Base-by-base conservation (phyloP, 2,329 filamentous ascomycete genomes). In the Trichoderma atrobrunneum region DNA sequence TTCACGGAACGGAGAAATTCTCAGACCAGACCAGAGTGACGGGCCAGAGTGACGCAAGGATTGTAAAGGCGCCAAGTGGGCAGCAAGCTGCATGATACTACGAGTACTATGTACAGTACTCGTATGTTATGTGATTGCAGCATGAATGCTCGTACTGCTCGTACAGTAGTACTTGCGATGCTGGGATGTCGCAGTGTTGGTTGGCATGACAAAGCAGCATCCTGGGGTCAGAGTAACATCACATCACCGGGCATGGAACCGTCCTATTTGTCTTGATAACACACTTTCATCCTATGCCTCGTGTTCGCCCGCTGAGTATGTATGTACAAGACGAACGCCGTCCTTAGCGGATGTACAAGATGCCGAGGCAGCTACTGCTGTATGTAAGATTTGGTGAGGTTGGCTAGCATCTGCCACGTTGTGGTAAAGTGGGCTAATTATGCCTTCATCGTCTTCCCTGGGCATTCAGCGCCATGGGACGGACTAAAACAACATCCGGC, bases 1-100 rank as follows among this genome's bases (percentile, higher is more conserved):
- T 68, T 56, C 54, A 60, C 65, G 54, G 65, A 68, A 68, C 54
- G 65, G 65, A 68, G 65, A 68, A 48, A 60, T 60, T 68, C 26
- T 60, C 66, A 69, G 56, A 61, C 56, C 66, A 69, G 56, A 69
- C 56, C 66, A 69, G 56, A 69, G 56, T 26, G 66, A 61, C 56
- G 36, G 66, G 36, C 43, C 36, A 21, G 48, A 21, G 28, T n/a
- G 36, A 39, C 16, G 66, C 66, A 69, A 43, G 66, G 56, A 60
- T 61, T 28, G 18, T n/a, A 12, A 26, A 16, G n/a, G 14, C 63
- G 26, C 56, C 56, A 28, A 61, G 66, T 43, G 57, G 56, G 36
- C 56, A 26, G 10, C 8, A 48, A 48, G 16, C 14, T 28, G 26
- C 18, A 64, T 51, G 36, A 64, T 39, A 7, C 7, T 34, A 34